Base-by-base conservation (phyloP, 805 yeast species). In the Saccharomyces eubayanus region DNA sequence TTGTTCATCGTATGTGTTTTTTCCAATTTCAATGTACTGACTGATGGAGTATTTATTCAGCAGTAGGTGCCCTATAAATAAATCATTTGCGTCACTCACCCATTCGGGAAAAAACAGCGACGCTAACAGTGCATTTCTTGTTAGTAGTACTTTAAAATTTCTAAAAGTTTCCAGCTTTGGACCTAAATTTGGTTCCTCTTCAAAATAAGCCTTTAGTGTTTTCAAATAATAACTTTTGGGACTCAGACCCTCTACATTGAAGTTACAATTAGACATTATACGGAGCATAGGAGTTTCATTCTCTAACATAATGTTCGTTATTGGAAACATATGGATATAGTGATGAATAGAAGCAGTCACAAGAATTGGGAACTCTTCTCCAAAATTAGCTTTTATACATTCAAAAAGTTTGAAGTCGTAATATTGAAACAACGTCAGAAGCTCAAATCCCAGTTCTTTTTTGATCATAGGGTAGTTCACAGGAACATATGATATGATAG, bases 391-490 rank as follows among this genome's bases (percentile, higher is more conserved):
- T 12, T 54, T 49, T 6, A 55, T 21, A 36, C 48, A 30, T 14
- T 48, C 43, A n/a, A 55, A 48, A 41, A 55, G 53, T 9, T 46
- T 47, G 10, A 49, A 30, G 24, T 53, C 48, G 24, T 48, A 46
- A 31, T 51, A 55, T 5, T 51, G 54, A 4, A 28, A 11, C 5
- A 55, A 24, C 8, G 47, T 36, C n/a, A 46, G 16, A 3, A 40
- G 47, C n/a, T 48, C 46, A 16, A 36, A 36, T 5, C 51, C 31
- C 5, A 52, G 36, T 14, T 56, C 56, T 21, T 54, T 54, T 21
- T 50, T 24, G 0, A 57, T 21, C 21, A 30, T 21, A 4, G 57
- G 56, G 47, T 53, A 56, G 50, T 61, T 61, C 16, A 24, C 24
- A 14, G 47, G 46, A 14, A 53, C 29, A 49, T 59, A 61, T 8